Base-by-base conservation (phyloP, 2,329 filamentous ascomycete genomes). In the Ilyonectria mors-panacis region DNA sequence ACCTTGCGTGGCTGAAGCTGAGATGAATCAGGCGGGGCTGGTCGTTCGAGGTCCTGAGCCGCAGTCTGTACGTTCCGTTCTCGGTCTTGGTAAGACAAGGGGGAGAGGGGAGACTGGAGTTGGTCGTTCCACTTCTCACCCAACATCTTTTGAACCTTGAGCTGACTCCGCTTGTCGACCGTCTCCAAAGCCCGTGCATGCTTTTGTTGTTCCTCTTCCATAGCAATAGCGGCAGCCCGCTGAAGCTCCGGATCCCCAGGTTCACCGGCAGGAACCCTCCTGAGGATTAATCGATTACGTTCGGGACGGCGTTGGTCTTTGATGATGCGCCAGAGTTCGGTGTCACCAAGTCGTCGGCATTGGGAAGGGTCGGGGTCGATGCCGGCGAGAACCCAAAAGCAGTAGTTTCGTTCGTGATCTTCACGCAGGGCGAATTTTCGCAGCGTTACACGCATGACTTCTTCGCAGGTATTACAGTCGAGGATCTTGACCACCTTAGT, bases 401-500 rank as follows among this genome's bases (percentile, higher is more conserved):
- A 98, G 82, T 97, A 98, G 77, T 97, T 97, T 75, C 94, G 90
- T 78, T 96, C 93, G 76, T 98, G 94, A 69, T 95, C 93, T 77
- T 97, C 94, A 23, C 94, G 93, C 33, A 97, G 87, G 45, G 91
- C 91, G 70, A 97, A 93, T 80, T 98, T 98, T 73, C 92, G 90
- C 50, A 98, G 83, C 0, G 96, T 97, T 67, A 94, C 92, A 51
- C 94, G 88, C 85, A 98, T 95, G 59, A 98, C 93, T 73, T 98
- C 94, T 76, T 98, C 96, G 67, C 94, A 93, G 6, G 93, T 96
- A 77, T 91, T 94, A 86, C 95, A 98, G 71, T 93, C 93, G 70
- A 94, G 92, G 72, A 98, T 94, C 80, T 96, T 96, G 77, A 99
- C 91, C 26, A 98, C 95, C 77, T 97, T 97, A 54, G 94, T 97